phyloP scores from a whole-genome alignment of 495 filamentous ascomycete genomes.

The Evansstolkia leycettana region DNA sequence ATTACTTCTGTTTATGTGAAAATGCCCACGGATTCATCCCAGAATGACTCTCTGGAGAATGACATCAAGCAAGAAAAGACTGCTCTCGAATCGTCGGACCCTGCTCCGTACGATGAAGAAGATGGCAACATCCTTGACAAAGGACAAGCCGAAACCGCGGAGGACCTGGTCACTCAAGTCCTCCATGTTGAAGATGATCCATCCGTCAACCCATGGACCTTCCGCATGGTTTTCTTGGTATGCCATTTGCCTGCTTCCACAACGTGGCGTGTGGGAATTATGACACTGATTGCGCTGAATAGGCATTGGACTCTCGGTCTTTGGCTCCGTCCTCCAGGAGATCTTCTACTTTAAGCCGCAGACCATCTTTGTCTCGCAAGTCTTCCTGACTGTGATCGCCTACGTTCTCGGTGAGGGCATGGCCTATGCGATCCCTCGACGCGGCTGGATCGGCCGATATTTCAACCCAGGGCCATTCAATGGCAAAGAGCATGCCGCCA shows the following conservation, averaged over 20 bases:
- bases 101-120: too few relatives aligned
- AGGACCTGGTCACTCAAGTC: constrained; percentile 19
- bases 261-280: too few relatives aligned
- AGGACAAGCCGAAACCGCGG: too few relatives aligned
- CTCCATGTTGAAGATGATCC: constrained; percentile 22
- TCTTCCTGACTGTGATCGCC: constrained; percentile 30
- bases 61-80: too few relatives aligned
- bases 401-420: constrained; percentile 22
- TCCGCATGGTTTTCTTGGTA: constrained; percentile 21
- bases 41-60: too few relatives aligned
- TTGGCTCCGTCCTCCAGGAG: constrained; percentile 15
- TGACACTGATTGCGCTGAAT: too few relatives aligned
- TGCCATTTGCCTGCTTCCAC: too few relatives aligned
- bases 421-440: constrained; percentile 23
- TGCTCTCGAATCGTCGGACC: too few relatives aligned
- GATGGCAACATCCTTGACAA: too few relatives aligned
- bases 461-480: constrained; percentile 28
- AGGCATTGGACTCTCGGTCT: constrained; percentile 20
- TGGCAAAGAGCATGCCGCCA: constrained; percentile 32
- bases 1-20: too few relatives aligned
- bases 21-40: too few relatives aligned
- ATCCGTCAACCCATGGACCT: constrained; percentile 15
- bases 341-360: constrained; percentile 40
- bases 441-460: constrained; percentile 16
- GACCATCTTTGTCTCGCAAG: constrained; percentile 23